These are phyloP conservation scores for Thalassiosira mediterranea DNA, from an alignment of 352 stramenopile genomes.

Conservation along the genomic window DNA sequence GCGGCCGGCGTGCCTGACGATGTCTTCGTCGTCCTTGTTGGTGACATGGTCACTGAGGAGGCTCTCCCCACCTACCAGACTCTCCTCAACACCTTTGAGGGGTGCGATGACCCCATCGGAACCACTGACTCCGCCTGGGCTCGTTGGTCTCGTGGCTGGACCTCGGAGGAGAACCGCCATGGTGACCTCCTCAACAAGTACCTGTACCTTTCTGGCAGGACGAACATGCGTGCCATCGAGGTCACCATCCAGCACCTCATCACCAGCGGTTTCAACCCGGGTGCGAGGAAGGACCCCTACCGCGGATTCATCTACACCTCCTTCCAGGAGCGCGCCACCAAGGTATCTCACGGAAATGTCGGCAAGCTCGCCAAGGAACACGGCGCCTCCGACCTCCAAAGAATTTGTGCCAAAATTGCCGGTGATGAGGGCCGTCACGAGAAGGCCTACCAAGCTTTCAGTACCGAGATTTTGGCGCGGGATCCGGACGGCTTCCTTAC, in stretches of 20 bases:
- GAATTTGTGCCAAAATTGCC: slow-evolving; percentile 83
- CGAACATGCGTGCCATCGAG: slow-evolving; percentile 83
- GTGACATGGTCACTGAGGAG: slow-evolving; percentile 85
- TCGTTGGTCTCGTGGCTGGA: slow-evolving; percentile 81
- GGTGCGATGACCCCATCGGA: slow-evolving; percentile 82
- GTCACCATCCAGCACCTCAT: slow-evolving; percentile 86
- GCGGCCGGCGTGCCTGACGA: slow-evolving; percentile 73
- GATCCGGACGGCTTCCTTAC: slow-evolving; percentile 80
- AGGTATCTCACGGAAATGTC: slow-evolving; percentile 83
- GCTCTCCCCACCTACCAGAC: slow-evolving; percentile 85
- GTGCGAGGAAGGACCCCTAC: slow-evolving; percentile 82
- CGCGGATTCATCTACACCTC: slow-evolving; percentile 85
- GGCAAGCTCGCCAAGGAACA: slow-evolving; percentile 70
- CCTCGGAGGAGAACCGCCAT: slow-evolving; percentile 84
- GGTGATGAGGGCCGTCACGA: slow-evolving; percentile 84
- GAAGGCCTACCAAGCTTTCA: slow-evolving; percentile 83
- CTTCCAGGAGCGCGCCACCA: slow-evolving; percentile 85
- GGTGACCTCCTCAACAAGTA: slow-evolving; percentile 85
- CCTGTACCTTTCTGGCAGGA: slow-evolving; percentile 78
- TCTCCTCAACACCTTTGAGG: slow-evolving; percentile 85
- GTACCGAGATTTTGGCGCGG: slow-evolving; percentile 77
- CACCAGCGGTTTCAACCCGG: slow-evolving; percentile 82
- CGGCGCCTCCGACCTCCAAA: slow-evolving; percentile 68
- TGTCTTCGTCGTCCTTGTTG: slow-evolving; percentile 80
- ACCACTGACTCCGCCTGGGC: slow-evolving; percentile 77